Conservation (phyloP, 2,329 filamentous ascomycete genomes). For the Colletotrichum sp. region DNA sequence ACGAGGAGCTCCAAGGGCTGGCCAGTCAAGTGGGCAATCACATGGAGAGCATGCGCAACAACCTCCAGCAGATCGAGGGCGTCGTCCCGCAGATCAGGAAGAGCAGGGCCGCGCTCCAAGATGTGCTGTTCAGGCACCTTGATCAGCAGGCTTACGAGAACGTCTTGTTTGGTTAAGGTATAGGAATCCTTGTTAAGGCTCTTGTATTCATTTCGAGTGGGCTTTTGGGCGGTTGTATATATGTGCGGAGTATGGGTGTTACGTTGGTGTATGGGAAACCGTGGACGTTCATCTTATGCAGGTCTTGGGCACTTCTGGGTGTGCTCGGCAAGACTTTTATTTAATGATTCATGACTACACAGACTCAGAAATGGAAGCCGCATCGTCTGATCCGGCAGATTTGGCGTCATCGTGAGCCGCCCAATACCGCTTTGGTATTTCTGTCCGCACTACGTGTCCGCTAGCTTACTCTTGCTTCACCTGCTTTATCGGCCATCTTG, state of each 20-base stretch:
- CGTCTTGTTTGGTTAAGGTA: constrained; percentile 46
- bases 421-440: not conserved
- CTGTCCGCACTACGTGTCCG: not conserved
- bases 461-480: not conserved
- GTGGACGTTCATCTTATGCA: not conserved
- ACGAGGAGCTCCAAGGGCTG: constrained; percentile 49
- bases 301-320: not conserved
- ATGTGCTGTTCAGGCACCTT: constrained; percentile 51
- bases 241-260: not conserved
- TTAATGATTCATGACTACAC: not conserved
- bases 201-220: not conserved
- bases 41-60: constrained; percentile 60
- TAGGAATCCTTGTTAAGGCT: too few species aligned
- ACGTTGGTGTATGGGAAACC: not conserved
- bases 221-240: not conserved
- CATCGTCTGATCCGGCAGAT: not conserved
- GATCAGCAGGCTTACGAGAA: constrained; percentile 50
- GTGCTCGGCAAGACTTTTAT: not conserved
- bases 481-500: not conserved
- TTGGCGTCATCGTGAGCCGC: not conserved
- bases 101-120: constrained; percentile 55
- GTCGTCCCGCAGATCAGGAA: constrained; percentile 53
- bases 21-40: constrained; percentile 57
- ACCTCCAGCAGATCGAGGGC: constrained; percentile 59
- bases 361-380: not conserved